These are phyloP conservation scores for Agrostemma githago DNA, from an alignment of 148 eudicot species.

Conservation along the genomic window DNA sequence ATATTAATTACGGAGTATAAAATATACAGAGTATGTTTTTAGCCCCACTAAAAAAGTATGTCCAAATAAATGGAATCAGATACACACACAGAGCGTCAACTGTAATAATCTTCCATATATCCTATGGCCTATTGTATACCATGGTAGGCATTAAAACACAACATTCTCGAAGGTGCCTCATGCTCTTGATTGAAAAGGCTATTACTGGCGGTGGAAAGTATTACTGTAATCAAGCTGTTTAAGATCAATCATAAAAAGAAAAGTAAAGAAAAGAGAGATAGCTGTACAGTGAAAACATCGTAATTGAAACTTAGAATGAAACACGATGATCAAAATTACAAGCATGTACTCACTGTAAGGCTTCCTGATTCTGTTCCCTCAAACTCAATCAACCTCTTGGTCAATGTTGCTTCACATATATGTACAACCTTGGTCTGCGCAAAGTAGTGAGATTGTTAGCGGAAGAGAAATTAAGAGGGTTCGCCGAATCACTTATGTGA, in stretches of 20 bases:
- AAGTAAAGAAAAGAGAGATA: not conserved
- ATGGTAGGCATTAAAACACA: not conserved
- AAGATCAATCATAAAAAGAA: not conserved
- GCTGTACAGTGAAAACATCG: not conserved
- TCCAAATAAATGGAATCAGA: not conserved
- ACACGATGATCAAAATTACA: not conserved
- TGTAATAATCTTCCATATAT: slow-evolving; percentile 4
- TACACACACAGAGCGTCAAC: not conserved
- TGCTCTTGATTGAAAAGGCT: not conserved
- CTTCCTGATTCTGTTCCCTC: slow-evolving; percentile 75
- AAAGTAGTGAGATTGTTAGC: slow-evolving; percentile 11
- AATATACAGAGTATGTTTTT: not conserved
- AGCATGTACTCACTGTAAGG: slow-evolving; percentile 57
- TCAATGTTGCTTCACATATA: slow-evolving; percentile 88
- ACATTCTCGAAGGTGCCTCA: not conserved
- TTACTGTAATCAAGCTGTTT: not conserved
- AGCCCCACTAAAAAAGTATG: not conserved
- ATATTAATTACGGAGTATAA: too few species aligned
- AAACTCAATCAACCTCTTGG: slow-evolving; percentile 85
- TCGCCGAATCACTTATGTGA: slow-evolving; percentile 2
- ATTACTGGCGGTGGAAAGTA: not conserved
- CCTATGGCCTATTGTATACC: not conserved
- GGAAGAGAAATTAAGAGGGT: not conserved
- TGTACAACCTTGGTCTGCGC: slow-evolving; percentile 68
- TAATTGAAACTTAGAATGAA: not conserved